Percentiles rank a stretch among this genome's conserved stretches.
These are phyloP conservation scores for Chlamydomonas schloesseri DNA, from an alignment of 139 green algal genomes.

Conservation along the genomic window DNA sequence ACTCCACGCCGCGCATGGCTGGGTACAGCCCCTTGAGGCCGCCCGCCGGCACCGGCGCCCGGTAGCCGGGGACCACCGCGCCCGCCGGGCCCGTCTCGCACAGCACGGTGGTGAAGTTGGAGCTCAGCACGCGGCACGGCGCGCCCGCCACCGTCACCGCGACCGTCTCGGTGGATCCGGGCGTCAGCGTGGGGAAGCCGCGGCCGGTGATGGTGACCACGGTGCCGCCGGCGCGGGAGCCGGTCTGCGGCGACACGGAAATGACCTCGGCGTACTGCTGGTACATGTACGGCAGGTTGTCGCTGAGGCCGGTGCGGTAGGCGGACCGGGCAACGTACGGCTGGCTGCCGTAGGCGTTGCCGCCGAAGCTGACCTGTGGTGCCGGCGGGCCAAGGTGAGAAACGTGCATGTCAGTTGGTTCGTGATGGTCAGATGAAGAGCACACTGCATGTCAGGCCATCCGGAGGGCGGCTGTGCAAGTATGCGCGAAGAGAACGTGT, in stretches of 20 bases:
- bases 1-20: conserved; percentile 21
- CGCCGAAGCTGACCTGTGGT: background rate
- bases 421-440: too few relatives aligned
- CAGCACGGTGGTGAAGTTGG: background rate
- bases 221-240: background rate
- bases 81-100: background rate
- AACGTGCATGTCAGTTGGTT: too few relatives aligned
- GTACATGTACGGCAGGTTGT: background rate
- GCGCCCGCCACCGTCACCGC: background rate
- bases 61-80: background rate
- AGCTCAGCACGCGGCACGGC: background rate
- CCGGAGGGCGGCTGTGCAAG: background rate
- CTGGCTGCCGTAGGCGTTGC: background rate
- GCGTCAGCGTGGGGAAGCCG: background rate
- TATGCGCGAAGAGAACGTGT: too few relatives aligned
- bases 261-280: background rate
- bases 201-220: background rate
- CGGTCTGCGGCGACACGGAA: background rate
- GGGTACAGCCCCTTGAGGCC: conserved; percentile 5
- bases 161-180: background rate
- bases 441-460: too few relatives aligned
- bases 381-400: background rate
- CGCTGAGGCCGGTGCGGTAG: background rate
- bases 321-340: background rate
- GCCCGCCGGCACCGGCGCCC: background rate